Evolutionary conservation across 164 flowering plant genomes (phyloP), one percentile per base, ranked within the genome.

Genomic region (Chloranthus sessilifolius): DNA sequence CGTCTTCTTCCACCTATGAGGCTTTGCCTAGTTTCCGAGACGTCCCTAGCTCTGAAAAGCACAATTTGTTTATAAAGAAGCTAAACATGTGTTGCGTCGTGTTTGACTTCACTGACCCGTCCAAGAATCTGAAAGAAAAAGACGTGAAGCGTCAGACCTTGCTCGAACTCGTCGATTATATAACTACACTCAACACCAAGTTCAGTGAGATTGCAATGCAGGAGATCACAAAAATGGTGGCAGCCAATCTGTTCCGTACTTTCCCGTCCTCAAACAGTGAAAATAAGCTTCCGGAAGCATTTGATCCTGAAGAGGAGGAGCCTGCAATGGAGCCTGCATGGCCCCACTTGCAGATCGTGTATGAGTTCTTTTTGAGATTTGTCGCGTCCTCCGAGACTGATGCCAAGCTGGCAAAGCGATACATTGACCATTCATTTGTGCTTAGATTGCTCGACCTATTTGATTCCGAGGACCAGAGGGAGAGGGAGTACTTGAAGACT

Each of bases 301-400:
- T 49, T 74, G 95, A 86, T 25, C 70, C 72, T 0, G 91, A 86
- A 17, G 95, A 86, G 36, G 91, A 81, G 36, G 91, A 83, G 43
- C 80, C 76, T 1, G 51, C 66, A 1, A 68, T 75, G 81, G 95
- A 83, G 47, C 84, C 88, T 0, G 72, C 91, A 5, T 86, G 91
- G 95, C 80, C 88, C 22, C 95, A 86, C 65, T 69, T 86, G 64
- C 88, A 86, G 61, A 67, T 86, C 44, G 88, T 86, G 19, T 86
- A 86, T 56, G 91, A 86, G 55, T 63, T 83, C 48, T 58, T 83
- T 0, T 69, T 83, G 15, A 71, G 88, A 65, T 83, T 81, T 52
- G 73, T 86, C 36, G 78, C 86, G 48, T 86, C 95, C 0, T 23
- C 81, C 1, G 91, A 81, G 69, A 83, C 83, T 1, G 91, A 86